Evolutionary conservation across 164 flowering plant genomes (phyloP).

Genomic region (Kingdonia uniflora): DNA sequence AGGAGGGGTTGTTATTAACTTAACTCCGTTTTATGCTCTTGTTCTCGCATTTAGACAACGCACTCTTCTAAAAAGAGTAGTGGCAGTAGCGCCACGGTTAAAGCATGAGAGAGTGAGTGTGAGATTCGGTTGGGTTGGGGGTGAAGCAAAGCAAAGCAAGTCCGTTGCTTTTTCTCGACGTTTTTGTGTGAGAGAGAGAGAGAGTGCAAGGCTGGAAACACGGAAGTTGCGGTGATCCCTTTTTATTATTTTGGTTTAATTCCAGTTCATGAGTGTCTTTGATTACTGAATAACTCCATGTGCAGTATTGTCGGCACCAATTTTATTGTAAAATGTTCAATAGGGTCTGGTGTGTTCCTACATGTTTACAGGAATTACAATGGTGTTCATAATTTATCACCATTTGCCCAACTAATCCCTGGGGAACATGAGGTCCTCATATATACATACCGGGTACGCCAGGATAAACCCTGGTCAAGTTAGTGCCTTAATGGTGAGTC

Average conservation of each 20-base stretch:
- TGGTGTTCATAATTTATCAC: too few species aligned
- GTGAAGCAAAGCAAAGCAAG: conserved; percentile 15
- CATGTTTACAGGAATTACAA: too few species aligned
- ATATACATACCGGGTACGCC: too few species aligned
- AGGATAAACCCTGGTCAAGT: too few species aligned
- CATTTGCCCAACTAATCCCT: too few species aligned
- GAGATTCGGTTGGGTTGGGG: conserved; percentile 30
- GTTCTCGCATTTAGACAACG: conserved; percentile 11
- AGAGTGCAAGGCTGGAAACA: conserved; percentile 56
- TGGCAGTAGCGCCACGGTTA: conserved; percentile 7
- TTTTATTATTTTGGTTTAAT: conserved; percentile 5
- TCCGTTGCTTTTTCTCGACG: conserved; percentile 35
- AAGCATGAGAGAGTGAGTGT: conserved; percentile 17
- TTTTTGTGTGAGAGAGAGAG: conserved; percentile 25
- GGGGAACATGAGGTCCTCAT: too few species aligned
- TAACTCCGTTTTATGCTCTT: conserved; percentile 14
- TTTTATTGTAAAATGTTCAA: not conserved
- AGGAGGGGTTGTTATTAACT: too few species aligned
- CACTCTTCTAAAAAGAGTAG: not conserved
- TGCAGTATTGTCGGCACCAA: conserved; percentile 4
- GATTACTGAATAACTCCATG: not conserved
- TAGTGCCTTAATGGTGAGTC: too few species aligned
- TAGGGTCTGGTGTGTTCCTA: too few species aligned
- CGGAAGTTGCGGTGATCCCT: conserved; percentile 36
- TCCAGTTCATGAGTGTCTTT: not conserved